phyloP scores from a whole-genome alignment of 257 asterid species.

The Solanum habrochaites region DNA sequence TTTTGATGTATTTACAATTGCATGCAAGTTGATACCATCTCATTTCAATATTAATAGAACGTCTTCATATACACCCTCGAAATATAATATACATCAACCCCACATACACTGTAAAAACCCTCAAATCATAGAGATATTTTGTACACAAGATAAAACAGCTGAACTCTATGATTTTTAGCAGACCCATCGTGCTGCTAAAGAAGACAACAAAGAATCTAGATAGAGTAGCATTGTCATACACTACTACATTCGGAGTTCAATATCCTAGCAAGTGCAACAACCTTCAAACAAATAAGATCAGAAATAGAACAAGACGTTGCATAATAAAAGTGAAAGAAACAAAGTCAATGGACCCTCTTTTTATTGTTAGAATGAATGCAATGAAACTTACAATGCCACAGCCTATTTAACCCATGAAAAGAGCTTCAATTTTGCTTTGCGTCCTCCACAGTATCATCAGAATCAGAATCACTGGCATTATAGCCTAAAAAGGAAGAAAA shows the following conservation, averaged over 20 bases:
- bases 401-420: neutral
- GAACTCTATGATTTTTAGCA: neutral
- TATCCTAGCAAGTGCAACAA: neutral
- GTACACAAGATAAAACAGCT: neutral
- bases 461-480: slow-evolving; percentile 88
- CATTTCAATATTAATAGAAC: neutral
- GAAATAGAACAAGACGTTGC: neutral
- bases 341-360: neutral
- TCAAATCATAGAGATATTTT: neutral
- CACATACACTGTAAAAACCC: neutral
- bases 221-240: neutral
- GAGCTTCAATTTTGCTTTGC: slow-evolving; percentile 24
- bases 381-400: slow-evolving; percentile 25
- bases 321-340: neutral
- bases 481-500: slow-evolving; percentile 39
- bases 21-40: neutral
- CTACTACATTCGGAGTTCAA: neutral
- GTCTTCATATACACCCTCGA: neutral
- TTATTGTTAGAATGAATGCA: neutral
- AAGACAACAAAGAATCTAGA: neutral
- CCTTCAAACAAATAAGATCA: neutral
- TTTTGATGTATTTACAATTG: neutral
- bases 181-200: neutral
- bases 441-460: slow-evolving; percentile 40
- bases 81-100: neutral